These are phyloP conservation scores for Boletus coccyginus DNA, from an alignment of 768 basidiomycete species.

Conservation along the genomic window DNA sequence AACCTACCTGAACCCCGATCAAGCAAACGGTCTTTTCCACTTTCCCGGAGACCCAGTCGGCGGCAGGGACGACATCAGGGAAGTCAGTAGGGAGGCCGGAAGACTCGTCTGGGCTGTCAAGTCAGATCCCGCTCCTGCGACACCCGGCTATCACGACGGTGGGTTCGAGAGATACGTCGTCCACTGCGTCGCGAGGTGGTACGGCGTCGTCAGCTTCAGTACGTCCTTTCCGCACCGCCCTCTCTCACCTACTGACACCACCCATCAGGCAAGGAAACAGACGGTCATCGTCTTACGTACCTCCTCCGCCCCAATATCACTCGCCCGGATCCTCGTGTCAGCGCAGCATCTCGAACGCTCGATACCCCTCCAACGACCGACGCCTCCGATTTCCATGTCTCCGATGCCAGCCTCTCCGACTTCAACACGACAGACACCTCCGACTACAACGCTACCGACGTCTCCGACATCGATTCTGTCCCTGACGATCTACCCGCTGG, in stretches of 20 bases:
- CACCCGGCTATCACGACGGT: constrained; percentile 41
- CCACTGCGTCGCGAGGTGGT: constrained; percentile 79
- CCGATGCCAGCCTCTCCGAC: constrained; percentile 43
- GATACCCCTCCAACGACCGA: constrained; percentile 78
- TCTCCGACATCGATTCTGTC: constrained; percentile 26
- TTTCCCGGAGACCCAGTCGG: constrained; percentile 50
- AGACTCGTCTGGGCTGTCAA: constrained; percentile 71
- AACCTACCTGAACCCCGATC: constrained; percentile 53
- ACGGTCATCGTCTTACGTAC: constrained; percentile 67
- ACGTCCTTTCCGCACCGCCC: constrained; percentile 25
- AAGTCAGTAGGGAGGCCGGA: constrained; percentile 62
- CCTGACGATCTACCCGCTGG: constrained; percentile 9
- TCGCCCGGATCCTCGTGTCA: constrained; percentile 47
- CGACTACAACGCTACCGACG: constrained; percentile 11
- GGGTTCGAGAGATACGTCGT: constrained; percentile 78
- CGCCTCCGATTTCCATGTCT: constrained; percentile 52
- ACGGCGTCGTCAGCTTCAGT: constrained; percentile 82
- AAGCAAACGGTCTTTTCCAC: constrained; percentile 21
- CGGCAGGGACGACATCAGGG: constrained; percentile 52
- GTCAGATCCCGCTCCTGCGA: neutral
- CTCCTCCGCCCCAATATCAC: constrained; percentile 76
- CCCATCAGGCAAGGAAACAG: constrained; percentile 40
- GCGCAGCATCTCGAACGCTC: constrained; percentile 35
- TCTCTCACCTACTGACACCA: neutral
- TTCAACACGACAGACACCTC: constrained; percentile 21